Percentiles rank a stretch among this genome's conserved stretches.
Evolutionary conservation across 225 moss, liverwort and hornwort species (phyloP).

Genomic region (Pseudisothecium myosuroides): DNA sequence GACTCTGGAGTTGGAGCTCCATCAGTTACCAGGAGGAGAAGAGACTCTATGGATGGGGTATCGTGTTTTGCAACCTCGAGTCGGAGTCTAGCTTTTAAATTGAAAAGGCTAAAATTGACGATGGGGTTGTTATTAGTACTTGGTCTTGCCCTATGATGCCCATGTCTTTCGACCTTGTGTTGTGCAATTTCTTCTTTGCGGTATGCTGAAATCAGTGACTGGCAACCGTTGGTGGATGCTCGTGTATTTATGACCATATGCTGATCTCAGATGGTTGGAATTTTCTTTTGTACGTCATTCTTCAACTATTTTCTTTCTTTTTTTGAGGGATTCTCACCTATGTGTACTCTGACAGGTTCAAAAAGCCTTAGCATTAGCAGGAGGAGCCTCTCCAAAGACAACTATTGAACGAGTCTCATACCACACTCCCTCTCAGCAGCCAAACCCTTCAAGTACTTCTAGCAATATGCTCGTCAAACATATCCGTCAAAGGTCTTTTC

Average conservation of each 20-base stretch:
- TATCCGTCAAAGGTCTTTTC: constrained; percentile 31
- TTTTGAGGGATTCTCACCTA: neutral
- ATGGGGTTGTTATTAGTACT: neutral
- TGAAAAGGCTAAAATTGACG: neutral
- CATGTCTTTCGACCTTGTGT: neutral
- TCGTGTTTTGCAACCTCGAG: neutral
- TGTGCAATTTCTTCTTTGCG: neutral
- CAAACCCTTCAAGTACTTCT: constrained; percentile 15
- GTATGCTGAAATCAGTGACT: neutral
- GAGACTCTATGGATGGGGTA: constrained; percentile 98
- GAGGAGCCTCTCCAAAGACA: constrained; percentile 80
- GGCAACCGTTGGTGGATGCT: neutral
- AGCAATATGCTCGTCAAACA: constrained; percentile 26
- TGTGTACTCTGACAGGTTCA: constrained; percentile 36
- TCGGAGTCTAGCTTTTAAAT: neutral
- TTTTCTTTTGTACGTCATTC: neutral
- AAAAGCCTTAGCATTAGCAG: constrained; percentile 60
- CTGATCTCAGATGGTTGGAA: neutral
- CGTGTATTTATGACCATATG: neutral
- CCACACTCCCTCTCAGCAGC: constrained; percentile 43
- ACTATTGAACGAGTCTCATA: constrained; percentile 73
- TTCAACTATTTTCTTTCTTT: neutral
- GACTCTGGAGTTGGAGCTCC: constrained; percentile 55
- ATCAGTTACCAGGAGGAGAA: constrained; percentile 77
- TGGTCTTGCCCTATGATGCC: neutral